Evolutionary conservation across 78 protist genomes (phyloP), one percentile per base, ranked within the genome.

Genomic region (Dictyostelium intermedium): DNA sequence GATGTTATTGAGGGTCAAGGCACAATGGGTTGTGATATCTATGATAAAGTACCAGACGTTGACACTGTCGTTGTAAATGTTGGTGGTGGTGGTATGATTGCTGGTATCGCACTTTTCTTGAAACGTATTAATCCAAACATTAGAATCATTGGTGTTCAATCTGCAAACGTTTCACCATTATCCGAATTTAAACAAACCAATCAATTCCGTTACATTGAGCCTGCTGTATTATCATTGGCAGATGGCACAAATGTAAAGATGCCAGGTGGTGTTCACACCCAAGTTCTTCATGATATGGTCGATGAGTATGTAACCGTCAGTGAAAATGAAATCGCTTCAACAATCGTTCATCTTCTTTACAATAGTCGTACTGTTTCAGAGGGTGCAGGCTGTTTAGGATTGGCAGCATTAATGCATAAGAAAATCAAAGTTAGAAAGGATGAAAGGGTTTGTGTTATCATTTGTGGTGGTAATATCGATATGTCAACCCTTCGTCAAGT

Each of bases 41-140:
- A 82, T 27, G 95, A 91, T 20, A 86, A 91, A 27, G 84, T 89
- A 5, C 94, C 92, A 60, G 89, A 91, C 35, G 95, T 96, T 16
- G 98, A 96, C 60, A 89, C 97, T 8, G 93, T 96, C 8, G 35
- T 96, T 13, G 97, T 96, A 20, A 91, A 91, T 77, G 97, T 96
- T n/a, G 98, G 98, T 35, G 98, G 98, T 72, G 98, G 98, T 43
- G 98, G 98, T 79, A 79, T 96, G 84, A 96, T 92, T 78, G 96
- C 96, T 23, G 97, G 97, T 50, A 89, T 95, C 34, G 97, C 98
- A 18, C 25, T 93, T n/a, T 96, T 94, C 81, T 82, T 95, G 73
- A 87, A 95, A 39, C 61, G 78, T 23, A 85, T 82, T 50, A 94
- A 94, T 39, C 96, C 94, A 30, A 96, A 96, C 50, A 93, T 96